Conservation (phyloP, 2,329 filamentous ascomycete species). For the Colletotrichum lini region DNA sequence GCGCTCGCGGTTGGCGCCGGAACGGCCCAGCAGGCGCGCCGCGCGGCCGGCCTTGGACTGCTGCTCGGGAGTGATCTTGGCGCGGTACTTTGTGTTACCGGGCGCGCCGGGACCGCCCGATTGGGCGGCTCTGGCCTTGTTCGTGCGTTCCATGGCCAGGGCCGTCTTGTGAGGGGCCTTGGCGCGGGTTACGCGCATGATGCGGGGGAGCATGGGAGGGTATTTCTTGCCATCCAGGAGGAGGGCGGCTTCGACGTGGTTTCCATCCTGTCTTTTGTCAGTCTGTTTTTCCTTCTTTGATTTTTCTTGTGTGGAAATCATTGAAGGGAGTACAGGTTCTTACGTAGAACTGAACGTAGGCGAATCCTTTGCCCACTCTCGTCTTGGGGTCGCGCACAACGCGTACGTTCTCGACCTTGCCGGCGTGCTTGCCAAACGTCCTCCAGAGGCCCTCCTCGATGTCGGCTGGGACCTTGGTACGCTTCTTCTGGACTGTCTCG, state of each 20-base stretch:
- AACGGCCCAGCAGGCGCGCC: conserved; percentile 79
- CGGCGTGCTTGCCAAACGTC: conserved; percentile 79
- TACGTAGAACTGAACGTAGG: conserved; percentile 94
- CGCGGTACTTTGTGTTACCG: conserved; percentile 70
- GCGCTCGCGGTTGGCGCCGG: conserved; percentile 67
- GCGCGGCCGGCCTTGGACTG: conserved; percentile 82
- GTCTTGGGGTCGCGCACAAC: conserved; percentile 92
- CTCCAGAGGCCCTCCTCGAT: conserved; percentile 94
- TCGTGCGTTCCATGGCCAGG: conserved; percentile 65
- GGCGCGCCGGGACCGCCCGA: conserved; percentile 43
- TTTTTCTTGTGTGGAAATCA: neutral
- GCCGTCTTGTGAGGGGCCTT: conserved; percentile 78
- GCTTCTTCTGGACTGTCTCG: conserved; percentile 79
- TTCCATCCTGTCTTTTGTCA: conserved; percentile 72
- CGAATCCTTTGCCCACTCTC: conserved; percentile 95
- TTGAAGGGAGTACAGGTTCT: conserved; percentile 46
- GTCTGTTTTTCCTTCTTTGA: conserved; percentile 17
- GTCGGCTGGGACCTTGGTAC: conserved; percentile 82
- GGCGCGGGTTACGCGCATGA: conserved; percentile 88
- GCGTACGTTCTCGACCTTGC: conserved; percentile 92
- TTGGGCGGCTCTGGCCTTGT: conserved; percentile 53
- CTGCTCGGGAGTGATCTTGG: conserved; percentile 79
- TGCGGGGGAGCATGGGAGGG: conserved; percentile 91
- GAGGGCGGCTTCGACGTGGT: conserved; percentile 91
- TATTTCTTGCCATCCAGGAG: conserved; percentile 92